These are phyloP conservation scores for Trematosphaeria pertusa DNA, from an alignment of 2,329 filamentous ascomycete species.

Conservation along the genomic window DNA sequence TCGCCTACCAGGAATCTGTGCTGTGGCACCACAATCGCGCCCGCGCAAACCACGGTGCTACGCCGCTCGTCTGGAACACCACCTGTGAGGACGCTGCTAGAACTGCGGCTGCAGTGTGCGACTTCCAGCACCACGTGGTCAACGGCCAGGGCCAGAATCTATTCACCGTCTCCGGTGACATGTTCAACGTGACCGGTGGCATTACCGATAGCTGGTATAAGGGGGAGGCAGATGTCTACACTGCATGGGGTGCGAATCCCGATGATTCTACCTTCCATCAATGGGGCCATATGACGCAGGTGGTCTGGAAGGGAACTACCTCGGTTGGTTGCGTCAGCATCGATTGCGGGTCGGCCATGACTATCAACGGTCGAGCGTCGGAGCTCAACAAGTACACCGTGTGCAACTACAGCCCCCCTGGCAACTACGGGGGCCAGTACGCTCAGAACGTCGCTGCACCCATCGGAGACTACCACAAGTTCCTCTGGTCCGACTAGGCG, in stretches of 20 bases:
- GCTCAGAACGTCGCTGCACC: constrained; percentile 59
- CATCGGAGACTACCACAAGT: constrained; percentile 26
- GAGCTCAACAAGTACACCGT: constrained; percentile 64
- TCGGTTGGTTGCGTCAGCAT: constrained; percentile 45
- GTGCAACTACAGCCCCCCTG: constrained; percentile 83
- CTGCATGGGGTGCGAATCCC: constrained; percentile 6
- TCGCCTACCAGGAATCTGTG: constrained; percentile 38
- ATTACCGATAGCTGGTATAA: constrained; percentile 92
- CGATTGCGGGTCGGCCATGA: constrained; percentile 39
- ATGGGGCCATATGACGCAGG: constrained; percentile 46
- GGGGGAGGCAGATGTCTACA: constrained; percentile 62
- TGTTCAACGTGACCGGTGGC: constrained; percentile 66
- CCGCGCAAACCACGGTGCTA: constrained; percentile 79
- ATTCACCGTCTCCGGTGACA: constrained; percentile 67
- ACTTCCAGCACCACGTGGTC: constrained; percentile 67
- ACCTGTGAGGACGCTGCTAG: constrained; percentile 63
- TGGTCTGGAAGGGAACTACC: constrained; percentile 48
- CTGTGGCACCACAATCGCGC: constrained; percentile 84
- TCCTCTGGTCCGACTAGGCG: constrained; percentile 37
- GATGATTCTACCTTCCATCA: constrained; percentile 56
- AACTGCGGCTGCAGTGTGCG: constrained; percentile 75
- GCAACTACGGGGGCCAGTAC: constrained; percentile 64
- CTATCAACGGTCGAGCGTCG: constrained; percentile 22
- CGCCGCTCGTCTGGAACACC: constrained; percentile 72
- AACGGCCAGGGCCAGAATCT: constrained; percentile 89